These are phyloP conservation scores for Erysimum cheiranthoides DNA, from an alignment of 345 rosid species.

Conservation along the genomic window DNA sequence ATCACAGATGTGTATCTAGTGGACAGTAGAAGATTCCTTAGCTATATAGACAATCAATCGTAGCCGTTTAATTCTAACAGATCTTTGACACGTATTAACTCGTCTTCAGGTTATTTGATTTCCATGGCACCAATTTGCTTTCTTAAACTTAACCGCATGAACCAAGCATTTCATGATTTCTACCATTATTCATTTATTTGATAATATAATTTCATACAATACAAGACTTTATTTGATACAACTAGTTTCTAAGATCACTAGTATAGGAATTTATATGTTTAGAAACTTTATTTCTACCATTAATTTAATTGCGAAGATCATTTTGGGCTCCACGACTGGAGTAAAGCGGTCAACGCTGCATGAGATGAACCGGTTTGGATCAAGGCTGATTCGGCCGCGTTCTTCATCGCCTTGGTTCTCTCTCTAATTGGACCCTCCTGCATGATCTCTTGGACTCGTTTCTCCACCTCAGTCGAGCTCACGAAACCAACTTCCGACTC, in stretches of 20 bases:
- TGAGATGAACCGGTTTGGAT: constrained; percentile 55
- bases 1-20: constrained; percentile 20
- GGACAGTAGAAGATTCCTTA: constrained; percentile 34
- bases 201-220: no score
- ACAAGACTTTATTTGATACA: no score
- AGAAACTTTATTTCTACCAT: background rate
- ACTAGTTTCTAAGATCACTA: background rate
- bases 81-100: constrained; percentile 10
- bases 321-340: constrained; percentile 41
- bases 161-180: background rate
- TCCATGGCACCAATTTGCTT: constrained; percentile 10
- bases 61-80: constrained; percentile 14
- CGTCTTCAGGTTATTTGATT: background rate
- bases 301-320: background rate
- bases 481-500: constrained; percentile 56
- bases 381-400: constrained; percentile 48
- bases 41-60: background rate
- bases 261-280: background rate
- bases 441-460: constrained; percentile 60
- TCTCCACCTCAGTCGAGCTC: constrained; percentile 54
- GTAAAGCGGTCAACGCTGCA: constrained; percentile 37
- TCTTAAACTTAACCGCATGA: background rate
- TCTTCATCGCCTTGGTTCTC: constrained; percentile 40
- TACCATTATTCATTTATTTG: background rate
- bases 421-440: constrained; percentile 48